Base-by-base conservation (phyloP, 805 yeast species). In the Candida jianshihensis region DNA sequence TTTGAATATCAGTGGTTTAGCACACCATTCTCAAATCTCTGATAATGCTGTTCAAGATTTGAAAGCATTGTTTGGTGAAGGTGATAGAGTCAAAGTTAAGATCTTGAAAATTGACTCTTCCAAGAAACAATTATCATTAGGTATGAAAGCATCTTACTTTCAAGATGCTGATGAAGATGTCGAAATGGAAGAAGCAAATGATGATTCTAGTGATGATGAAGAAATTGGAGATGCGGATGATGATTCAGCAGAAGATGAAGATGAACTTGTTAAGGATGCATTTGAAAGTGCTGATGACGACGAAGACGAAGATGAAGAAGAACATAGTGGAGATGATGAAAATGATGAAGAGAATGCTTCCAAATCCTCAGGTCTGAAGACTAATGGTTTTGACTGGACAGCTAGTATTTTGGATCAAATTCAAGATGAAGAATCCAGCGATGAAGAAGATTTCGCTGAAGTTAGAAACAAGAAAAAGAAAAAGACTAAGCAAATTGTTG, bases 371-470 rank as follows among this genome's bases (percentile, higher is more conserved):
- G 95, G 95, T 7, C 69, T 92, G 39, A 77, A 88, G 15, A 81
- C 94, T 27, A 79, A 77, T 49, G 94, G 94, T 4, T 92, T 92
- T 51, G 96, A 92, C 59, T 92, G 98, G 98, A 81, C 95, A 31
- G 95, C 95, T 3, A 79, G 85, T 28, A 78, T 86, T 46, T 67
- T 88, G 43, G 95, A 85, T 48, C 94, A 85, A 61, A 85, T 81
- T 15, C 78, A 74, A 40, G 78, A 69, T 15, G 73, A 74, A 10
- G 78, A 71, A 33, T 48, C 56, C 10, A 50, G 54, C 41, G 81
- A 73, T 37, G 71, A 68, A 25, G 81, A 73, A 37, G 75, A 71
- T 35, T 60, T 63, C 38, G 56, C 73, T 49, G 56, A 67, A 49
- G 39, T 52, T 36, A 66, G 60, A 39, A 68, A 66, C 49, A 71